Percentiles rank a stretch among this genome's conserved stretches.
These are phyloP conservation scores for Orbilia ellipsospora DNA, from an alignment of 2,329 filamentous ascomycete species.

Conservation along the genomic window DNA sequence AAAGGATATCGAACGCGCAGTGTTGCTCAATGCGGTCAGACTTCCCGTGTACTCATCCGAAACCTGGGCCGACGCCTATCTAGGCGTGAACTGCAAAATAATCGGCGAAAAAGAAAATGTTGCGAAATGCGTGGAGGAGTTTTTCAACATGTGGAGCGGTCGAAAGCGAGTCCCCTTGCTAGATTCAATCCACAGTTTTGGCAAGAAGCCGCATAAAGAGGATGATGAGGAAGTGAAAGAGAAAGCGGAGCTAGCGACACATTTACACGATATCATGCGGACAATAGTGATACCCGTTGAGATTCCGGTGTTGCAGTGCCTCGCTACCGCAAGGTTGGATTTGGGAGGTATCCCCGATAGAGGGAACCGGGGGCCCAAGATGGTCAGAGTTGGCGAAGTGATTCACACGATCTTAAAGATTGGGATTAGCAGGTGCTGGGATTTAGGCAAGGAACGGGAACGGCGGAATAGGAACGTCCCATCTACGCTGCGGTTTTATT, in stretches of 20 bases:
- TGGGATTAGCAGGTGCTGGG: slow-evolving; percentile 69
- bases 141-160: slow-evolving; percentile 59
- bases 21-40: slow-evolving; percentile 67
- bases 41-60: slow-evolving; percentile 66
- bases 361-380: slow-evolving; percentile 59
- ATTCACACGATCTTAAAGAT: slow-evolving; percentile 66
- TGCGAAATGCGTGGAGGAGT: slow-evolving; percentile 62
- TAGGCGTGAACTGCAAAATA: slow-evolving; percentile 66
- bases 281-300: slow-evolving; percentile 90
- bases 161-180: slow-evolving; percentile 57
- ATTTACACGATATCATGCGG: slow-evolving; percentile 63
- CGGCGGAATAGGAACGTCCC: slow-evolving; percentile 58
- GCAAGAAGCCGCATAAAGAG: slow-evolving; percentile 58
- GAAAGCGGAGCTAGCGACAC: slow-evolving; percentile 14
- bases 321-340: slow-evolving; percentile 80
- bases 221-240: slow-evolving; percentile 56
- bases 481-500: slow-evolving; percentile 77
- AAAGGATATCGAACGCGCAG: slow-evolving; percentile 70
- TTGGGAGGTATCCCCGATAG: slow-evolving; percentile 63
- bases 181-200: slow-evolving; percentile 56
- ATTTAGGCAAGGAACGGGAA: slow-evolving; percentile 57
- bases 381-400: slow-evolving; percentile 65
- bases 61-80: slow-evolving; percentile 67
- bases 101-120: slow-evolving; percentile 61
- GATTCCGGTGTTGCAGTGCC: slow-evolving; percentile 81